These are phyloP conservation scores for Sugiyamaella sp. DNA, from an alignment of 1,139 yeast genomes.

Conservation along the genomic window DNA sequence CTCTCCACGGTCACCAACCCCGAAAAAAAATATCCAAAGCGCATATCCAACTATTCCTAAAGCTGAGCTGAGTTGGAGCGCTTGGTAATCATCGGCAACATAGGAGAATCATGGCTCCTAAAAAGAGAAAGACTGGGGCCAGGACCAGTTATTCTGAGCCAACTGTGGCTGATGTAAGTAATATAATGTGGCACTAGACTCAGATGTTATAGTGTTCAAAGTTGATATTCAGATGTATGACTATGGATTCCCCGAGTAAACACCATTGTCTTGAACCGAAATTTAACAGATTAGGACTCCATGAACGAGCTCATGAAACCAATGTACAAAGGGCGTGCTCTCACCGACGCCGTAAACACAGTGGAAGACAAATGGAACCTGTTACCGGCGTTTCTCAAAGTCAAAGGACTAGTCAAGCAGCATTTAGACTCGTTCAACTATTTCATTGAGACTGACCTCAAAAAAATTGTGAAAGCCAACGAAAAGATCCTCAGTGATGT, in stretches of 20 bases:
- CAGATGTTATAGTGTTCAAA: background rate
- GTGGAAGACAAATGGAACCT: constrained; percentile 95
- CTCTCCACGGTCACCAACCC: constrained; percentile 9
- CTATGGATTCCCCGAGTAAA: too few species aligned
- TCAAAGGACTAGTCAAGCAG: constrained; percentile 94
- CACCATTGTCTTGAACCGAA: background rate
- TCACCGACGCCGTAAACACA: constrained; percentile 86
- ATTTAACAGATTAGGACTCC: constrained; percentile 8
- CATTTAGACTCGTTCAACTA: constrained; percentile 96
- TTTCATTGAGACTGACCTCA: constrained; percentile 90
- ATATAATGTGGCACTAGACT: background rate
- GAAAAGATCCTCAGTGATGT: constrained; percentile 89
- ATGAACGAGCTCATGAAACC: constrained; percentile 77
- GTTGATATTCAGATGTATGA: too few species aligned
- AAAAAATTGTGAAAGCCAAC: constrained; percentile 89
- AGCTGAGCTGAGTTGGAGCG: background rate
- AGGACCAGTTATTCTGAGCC: background rate
- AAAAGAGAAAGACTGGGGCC: constrained; percentile 9
- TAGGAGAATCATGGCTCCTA: constrained; percentile 6
- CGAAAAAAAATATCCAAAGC: constrained; percentile 10
- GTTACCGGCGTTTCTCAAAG: constrained; percentile 91
- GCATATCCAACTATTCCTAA: background rate
- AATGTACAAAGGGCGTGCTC: constrained; percentile 77
- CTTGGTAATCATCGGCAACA: constrained; percentile 9
- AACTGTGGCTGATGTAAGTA: constrained; percentile 3